Percentiles rank a stretch among this genome's conserved stretches.
These are phyloP conservation scores for Aspergillus ustus DNA, from an alignment of 2,329 filamentous ascomycete species.

Conservation along the genomic window DNA sequence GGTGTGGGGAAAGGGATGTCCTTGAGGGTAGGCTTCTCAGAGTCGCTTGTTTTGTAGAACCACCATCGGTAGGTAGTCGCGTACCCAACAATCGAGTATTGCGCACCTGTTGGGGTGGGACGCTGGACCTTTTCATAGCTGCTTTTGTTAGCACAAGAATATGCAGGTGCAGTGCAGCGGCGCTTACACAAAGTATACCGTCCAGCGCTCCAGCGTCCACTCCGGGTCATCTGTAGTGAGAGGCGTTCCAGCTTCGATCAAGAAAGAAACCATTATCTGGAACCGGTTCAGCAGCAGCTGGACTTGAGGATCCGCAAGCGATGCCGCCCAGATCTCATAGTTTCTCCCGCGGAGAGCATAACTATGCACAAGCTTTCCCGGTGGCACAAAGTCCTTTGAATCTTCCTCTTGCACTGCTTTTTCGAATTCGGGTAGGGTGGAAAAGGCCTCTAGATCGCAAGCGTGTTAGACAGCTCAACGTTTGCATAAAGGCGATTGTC, in stretches of 20 bases:
- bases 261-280: constrained; percentile 81
- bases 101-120: constrained; percentile 52
- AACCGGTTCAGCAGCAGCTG: constrained; percentile 76
- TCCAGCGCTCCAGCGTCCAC: constrained; percentile 80
- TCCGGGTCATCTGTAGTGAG: constrained; percentile 74
- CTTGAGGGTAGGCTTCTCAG: constrained; percentile 45
- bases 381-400: constrained; percentile 66
- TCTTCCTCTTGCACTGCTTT: constrained; percentile 54
- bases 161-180: not conserved
- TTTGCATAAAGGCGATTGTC: not conserved
- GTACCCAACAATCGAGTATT: constrained; percentile 87
- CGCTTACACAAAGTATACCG: constrained; percentile 79
- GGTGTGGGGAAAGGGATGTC: constrained; percentile 51
- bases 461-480: constrained; percentile 12
- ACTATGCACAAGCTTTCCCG: constrained; percentile 71
- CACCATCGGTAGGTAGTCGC: constrained; percentile 90
- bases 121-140: constrained; percentile 61
- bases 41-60: constrained; percentile 50
- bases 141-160: constrained; percentile 24
- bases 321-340: constrained; percentile 86
- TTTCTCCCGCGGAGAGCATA: constrained; percentile 65
- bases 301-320: constrained; percentile 70
- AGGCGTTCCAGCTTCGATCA: constrained; percentile 89
- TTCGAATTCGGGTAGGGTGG: constrained; percentile 66
- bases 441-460: constrained; percentile 64